phyloP scores from a whole-genome alignment of 1,284 basidiomycete genomes.

The Phylloporus sp. region DNA sequence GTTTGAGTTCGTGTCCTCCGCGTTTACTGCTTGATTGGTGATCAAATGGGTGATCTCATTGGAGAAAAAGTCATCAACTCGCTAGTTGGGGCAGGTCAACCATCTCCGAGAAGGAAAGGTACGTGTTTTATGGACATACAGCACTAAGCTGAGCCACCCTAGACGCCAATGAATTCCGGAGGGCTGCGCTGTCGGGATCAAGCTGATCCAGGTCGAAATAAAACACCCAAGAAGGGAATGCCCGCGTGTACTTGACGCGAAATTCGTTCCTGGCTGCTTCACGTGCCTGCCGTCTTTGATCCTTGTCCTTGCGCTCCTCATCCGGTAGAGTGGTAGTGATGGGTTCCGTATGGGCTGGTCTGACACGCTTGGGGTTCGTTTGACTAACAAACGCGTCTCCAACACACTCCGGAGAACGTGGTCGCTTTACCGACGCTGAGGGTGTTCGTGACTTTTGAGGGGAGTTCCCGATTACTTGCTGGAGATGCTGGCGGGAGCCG shows the following conservation, averaged over 20 bases:
- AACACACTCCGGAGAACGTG: constrained; percentile 67
- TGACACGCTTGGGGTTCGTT: constrained; percentile 43
- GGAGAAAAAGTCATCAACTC: constrained; percentile 87
- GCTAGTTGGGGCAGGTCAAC: constrained; percentile 49
- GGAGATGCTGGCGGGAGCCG: constrained; percentile 41
- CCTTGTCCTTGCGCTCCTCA: constrained; percentile 49
- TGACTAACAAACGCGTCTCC: constrained; percentile 40
- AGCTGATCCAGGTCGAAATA: constrained; percentile 81
- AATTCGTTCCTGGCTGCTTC: constrained; percentile 77
- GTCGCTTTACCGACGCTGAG: constrained; percentile 55
- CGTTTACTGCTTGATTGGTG: constrained; percentile 61
- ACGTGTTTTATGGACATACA: constrained; percentile 58
- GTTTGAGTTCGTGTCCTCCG: constrained; percentile 52
- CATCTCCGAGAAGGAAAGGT: neutral
- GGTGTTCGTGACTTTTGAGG: constrained; percentile 39
- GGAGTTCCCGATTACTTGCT: constrained; percentile 42
- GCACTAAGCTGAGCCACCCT: constrained; percentile 76
- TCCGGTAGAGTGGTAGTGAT: constrained; percentile 29
- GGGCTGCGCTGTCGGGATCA: constrained; percentile 54
- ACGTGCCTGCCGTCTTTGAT: constrained; percentile 54
- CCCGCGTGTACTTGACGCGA: constrained; percentile 82
- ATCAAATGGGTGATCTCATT: constrained; percentile 88
- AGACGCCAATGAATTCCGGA: constrained; percentile 56
- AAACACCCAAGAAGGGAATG: constrained; percentile 86
- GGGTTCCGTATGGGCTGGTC: constrained; percentile 35